phyloP scores from a whole-genome alignment of 2,329 filamentous ascomycete species.

The Arthrobotrys megalospora region DNA sequence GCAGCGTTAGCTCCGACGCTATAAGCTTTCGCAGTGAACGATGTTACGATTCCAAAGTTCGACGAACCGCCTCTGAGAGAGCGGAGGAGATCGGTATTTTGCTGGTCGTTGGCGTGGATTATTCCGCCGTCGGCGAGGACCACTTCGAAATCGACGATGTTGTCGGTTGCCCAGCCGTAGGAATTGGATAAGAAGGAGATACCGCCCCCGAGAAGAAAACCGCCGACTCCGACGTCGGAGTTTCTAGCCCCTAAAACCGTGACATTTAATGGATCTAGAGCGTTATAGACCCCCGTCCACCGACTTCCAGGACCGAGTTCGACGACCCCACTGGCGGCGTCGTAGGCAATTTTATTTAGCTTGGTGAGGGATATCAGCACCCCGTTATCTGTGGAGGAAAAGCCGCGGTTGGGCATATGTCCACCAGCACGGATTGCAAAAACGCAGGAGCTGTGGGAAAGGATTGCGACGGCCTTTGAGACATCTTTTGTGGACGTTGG shows the following conservation, averaged over 20 bases:
- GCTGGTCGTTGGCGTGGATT: no score
- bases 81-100: no score
- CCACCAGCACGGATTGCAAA: constrained; percentile 75
- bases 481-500: constrained; percentile 22
- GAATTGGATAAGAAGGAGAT: no score
- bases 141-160: no score
- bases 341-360: constrained; percentile 67
- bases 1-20: not conserved
- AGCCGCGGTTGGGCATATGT: constrained; percentile 70
- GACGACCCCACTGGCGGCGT: constrained; percentile 66
- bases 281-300: constrained; percentile 71
- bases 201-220: no score
- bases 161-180: no score
- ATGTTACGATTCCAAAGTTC: no score
- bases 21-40: constrained; percentile 55
- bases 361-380: constrained; percentile 70
- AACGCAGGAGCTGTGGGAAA: constrained; percentile 12
- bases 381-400: constrained; percentile 71
- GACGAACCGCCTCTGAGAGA: no score
- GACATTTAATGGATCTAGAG: no score
- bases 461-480: constrained; percentile 7
- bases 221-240: no score
- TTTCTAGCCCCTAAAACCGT: no score
- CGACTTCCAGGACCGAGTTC: constrained; percentile 69
- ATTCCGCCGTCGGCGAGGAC: no score